Percentiles rank a stretch among this genome's conserved stretches.
Evolutionary conservation across 2,329 filamentous ascomycete species (phyloP).

Genomic region (Epicoccum sorghinum): DNA sequence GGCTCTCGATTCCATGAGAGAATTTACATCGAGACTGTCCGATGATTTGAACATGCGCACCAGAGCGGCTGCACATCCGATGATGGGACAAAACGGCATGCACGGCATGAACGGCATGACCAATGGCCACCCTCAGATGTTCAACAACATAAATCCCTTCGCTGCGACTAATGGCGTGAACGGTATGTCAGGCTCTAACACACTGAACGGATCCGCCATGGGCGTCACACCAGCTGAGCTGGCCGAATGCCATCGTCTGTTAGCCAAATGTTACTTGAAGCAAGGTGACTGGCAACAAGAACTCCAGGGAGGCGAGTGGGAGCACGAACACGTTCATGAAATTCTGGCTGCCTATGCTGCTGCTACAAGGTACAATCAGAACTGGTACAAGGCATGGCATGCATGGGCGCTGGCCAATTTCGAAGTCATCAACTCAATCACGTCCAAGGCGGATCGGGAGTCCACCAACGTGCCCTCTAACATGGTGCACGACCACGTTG

Average conservation of each 20-base stretch:
- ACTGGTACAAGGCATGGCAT: constrained; percentile 99
- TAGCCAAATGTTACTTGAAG: constrained; percentile 94
- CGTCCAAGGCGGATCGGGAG: constrained; percentile 68
- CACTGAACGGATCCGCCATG: constrained; percentile 33
- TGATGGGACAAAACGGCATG: constrained; percentile 39
- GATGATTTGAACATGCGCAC: constrained; percentile 60
- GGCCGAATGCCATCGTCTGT: constrained; percentile 68
- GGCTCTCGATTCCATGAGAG: constrained; percentile 63
- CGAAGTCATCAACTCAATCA: constrained; percentile 88
- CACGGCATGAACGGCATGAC: constrained; percentile 54
- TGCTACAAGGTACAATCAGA: constrained; percentile 90
- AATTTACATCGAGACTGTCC: constrained; percentile 66
- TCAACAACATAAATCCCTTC: constrained; percentile 44
- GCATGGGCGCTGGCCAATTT: constrained; percentile 98
- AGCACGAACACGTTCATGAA: constrained; percentile 81
- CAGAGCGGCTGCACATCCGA: constrained; percentile 44
- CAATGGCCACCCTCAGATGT: constrained; percentile 47
- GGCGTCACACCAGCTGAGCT: constrained; percentile 46
- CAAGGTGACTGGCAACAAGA: constrained; percentile 95
- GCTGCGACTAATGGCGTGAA: constrained; percentile 57
- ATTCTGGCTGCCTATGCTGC: constrained; percentile 89
- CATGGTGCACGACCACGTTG: constrained; percentile 83
- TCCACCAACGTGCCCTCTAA: constrained; percentile 65
- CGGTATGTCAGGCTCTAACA: constrained; percentile 52
- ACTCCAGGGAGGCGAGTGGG: constrained; percentile 87